phyloP scores from a whole-genome alignment of 371 early-diverging fungal species.

The Mortierella sp. region DNA sequence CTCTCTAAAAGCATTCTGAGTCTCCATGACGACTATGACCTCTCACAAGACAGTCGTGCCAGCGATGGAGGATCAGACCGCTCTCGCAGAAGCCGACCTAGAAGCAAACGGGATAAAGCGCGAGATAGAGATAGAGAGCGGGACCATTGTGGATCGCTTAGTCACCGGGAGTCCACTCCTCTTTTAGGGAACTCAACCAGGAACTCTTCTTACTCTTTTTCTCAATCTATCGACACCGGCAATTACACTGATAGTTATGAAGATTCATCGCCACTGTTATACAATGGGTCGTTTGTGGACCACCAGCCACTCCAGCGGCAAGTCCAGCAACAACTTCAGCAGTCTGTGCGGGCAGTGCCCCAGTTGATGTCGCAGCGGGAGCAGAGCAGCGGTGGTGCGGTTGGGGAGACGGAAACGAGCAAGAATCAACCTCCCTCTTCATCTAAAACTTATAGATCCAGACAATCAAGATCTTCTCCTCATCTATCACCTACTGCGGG shows the following conservation, averaged over 20 bases:
- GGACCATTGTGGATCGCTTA: neutral
- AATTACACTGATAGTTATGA: slow-evolving; percentile 38
- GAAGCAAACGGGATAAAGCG: slow-evolving; percentile 6
- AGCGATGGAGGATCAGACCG: slow-evolving; percentile 26
- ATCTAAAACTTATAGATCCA: neutral
- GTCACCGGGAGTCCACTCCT: slow-evolving; percentile 14
- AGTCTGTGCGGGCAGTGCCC: slow-evolving; percentile 4
- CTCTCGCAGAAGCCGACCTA: slow-evolving; percentile 10
- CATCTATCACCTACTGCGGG: slow-evolving; percentile 16
- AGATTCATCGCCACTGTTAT: slow-evolving; percentile 36
- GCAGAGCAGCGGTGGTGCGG: neutral
- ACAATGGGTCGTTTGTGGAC: slow-evolving; percentile 45
- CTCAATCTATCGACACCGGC: slow-evolving; percentile 31
- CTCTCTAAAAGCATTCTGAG: slow-evolving; percentile 41
- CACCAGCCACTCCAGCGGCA: slow-evolving; percentile 48
- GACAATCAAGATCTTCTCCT: slow-evolving; percentile 1
- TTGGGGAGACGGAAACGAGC: neutral
- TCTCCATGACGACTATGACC: slow-evolving; percentile 32
- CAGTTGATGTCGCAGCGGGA: neutral
- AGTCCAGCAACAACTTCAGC: slow-evolving; percentile 24
- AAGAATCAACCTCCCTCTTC: neutral
- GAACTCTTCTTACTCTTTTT: slow-evolving; percentile 38
- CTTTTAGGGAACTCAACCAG: slow-evolving; percentile 15
- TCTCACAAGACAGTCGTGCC: slow-evolving; percentile 18
- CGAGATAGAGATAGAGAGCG: slow-evolving; percentile 1